Conservation (phyloP, 2,329 filamentous ascomycete genomes). For the Iodosphaeria phyllophila region DNA sequence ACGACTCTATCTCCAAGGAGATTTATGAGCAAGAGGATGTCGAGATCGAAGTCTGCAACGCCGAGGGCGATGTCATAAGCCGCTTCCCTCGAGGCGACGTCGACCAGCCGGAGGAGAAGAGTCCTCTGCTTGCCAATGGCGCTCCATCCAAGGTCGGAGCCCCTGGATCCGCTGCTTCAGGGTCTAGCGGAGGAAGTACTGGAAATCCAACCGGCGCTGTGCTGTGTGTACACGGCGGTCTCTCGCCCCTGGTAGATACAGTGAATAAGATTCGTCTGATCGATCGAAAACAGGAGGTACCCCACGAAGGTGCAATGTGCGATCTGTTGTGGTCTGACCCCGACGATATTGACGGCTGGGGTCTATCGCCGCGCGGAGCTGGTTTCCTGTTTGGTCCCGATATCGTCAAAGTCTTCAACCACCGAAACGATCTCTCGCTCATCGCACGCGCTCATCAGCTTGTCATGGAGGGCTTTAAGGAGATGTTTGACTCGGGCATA, state of each 20-base stretch:
- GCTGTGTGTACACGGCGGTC: slow-evolving; percentile 84
- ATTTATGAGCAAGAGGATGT: slow-evolving; percentile 48
- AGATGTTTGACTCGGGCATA: slow-evolving; percentile 93
- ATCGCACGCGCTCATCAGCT: slow-evolving; percentile 92
- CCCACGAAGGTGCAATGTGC: slow-evolving; percentile 97
- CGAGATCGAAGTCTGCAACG: slow-evolving; percentile 86
- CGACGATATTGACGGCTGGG: slow-evolving; percentile 96
- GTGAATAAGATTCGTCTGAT: slow-evolving; percentile 91
- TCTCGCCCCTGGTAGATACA: slow-evolving; percentile 78
- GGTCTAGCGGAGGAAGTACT: slow-evolving; percentile 41
- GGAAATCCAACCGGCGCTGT: slow-evolving; percentile 65
- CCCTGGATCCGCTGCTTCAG: slow-evolving; percentile 63
- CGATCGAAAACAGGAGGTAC: slow-evolving; percentile 94
- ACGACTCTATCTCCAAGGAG: slow-evolving; percentile 23
- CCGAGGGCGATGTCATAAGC: slow-evolving; percentile 61
- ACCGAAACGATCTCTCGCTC: slow-evolving; percentile 77
- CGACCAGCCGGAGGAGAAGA: slow-evolving; percentile 12
- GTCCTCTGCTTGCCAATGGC: slow-evolving; percentile 14
- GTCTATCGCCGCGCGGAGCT: slow-evolving; percentile 77
- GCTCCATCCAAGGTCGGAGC: slow-evolving; percentile 42
- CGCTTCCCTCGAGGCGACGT: slow-evolving; percentile 37
- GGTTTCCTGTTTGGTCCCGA: slow-evolving; percentile 92
- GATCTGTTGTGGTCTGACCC: slow-evolving; percentile 96
- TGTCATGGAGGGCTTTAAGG: slow-evolving; percentile 98
- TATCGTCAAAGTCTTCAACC: slow-evolving; percentile 92